Evolutionary conservation across 2,329 filamentous ascomycete genomes (phyloP), one percentile per base, ranked within the genome.

Genomic region (Colletotrichum sp.): DNA sequence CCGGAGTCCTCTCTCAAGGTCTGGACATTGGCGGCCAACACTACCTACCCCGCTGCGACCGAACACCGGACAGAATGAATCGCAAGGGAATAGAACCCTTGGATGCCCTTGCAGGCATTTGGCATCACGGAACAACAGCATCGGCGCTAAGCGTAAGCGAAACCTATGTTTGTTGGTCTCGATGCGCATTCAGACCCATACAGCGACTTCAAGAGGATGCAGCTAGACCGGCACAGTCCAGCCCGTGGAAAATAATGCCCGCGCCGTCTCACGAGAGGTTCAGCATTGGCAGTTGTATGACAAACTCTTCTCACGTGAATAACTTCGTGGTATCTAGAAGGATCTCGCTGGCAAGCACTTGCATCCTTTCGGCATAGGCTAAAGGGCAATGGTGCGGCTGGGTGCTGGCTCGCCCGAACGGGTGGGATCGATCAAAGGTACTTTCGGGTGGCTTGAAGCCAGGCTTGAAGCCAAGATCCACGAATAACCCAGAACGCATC

Each of bases 1-100:
- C 2, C 34, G 2, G 78, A 79, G 18, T 74, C 73, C 15, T 61
- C 70, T 30, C 27, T 79, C 56, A 77, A 74, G 30, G 66, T 79
- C 22, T 79, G 78, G 78, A 74, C 66, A 2, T 36, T 70, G 64
- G 64, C 52, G 3, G 10, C 60, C 16, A 30, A 12, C 15, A 27
- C 28, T 9, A 10, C n/a, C 28, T 27, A n/a, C 4, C 43, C 30
- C 9, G 32, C 16, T 15, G n/a, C 36, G 15, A 15, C 16, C 30
- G 55, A 15, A 7, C 13, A 22, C 1, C n/a, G 13, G n/a, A n/a
- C 30, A 25, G 16, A 55, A 9, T 71, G 34, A 62, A 16, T 66
- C 39, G 18, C 62, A n/a, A 16, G 15, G 62, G 39, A 52, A n/a
- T 16, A 10, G 34, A 9, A 18, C 5, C 8, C 25, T 36, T 64